Evolutionary conservation across 345 rosid genomes (phyloP), one percentile per base, ranked within the genome.

Genomic region (Iberis pinnata): DNA sequence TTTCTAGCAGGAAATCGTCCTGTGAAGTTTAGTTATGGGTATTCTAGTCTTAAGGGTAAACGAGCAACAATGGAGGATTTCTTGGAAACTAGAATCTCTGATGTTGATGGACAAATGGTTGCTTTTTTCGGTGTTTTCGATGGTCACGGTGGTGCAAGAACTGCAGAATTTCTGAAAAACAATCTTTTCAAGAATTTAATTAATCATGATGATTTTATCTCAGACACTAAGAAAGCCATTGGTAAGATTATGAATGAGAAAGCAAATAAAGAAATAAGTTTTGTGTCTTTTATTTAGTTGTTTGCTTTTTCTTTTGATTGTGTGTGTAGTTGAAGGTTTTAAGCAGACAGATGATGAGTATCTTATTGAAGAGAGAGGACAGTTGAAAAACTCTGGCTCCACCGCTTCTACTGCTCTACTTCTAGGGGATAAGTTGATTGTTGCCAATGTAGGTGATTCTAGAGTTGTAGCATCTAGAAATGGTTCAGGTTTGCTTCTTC

Each of bases 61-160:
- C 74, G 98, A 65, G 65, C 95, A 69, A 83, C 95, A 25, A 92
- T 92, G 98, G 97, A 92, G 71, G 98, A 92, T 68, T 92, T 80
- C 63, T 85, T 85, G 43, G 98, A 92, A 59, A 85, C 97, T 22
- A 83, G 97, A 74, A 85, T 92, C 24, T 89, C 85, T 75, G 90
- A 84, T 70, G 83, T 92, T 56, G 78, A 78, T 52, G 98, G 94
- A 70, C 88, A 92, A 74, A 85, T 88, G 76, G 95, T 92, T 75
- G 98, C 95, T 29, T 81, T 88, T 19, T 92, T 92, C 72, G 98
- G 94, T 67, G 98, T 92, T 61, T 92, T 92, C 61, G 98, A 92
- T 70, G 98, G 98, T 69, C 98, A 92, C 70, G 98, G 98, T 44
- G 97, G 97, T 51, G 86, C 84, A 53, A 81, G 97, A 38, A 94